A percentile compares a stretch with the other conserved stretches of the same genome.
Conservation (phyloP, 139 green algal genomes). For the Tetraselmis chui region DNA sequence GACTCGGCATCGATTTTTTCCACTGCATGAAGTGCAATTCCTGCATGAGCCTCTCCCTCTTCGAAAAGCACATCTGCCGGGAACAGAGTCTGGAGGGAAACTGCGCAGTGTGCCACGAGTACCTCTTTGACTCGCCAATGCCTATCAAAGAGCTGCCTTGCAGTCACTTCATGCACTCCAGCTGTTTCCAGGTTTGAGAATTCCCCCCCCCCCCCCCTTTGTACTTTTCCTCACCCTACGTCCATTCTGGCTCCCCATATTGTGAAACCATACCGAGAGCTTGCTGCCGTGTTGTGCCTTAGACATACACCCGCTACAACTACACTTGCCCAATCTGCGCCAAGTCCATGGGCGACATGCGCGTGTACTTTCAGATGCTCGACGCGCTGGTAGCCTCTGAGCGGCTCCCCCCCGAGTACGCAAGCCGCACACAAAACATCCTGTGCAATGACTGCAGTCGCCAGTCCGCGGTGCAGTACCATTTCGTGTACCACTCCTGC, state of each 20-base stretch:
- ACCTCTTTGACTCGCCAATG: constrained; percentile 80
- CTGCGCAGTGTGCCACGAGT: constrained; percentile 94
- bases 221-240: too few relatives aligned
- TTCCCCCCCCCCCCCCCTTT: too few relatives aligned
- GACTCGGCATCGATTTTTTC: constrained; percentile 88
- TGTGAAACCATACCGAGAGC: too few relatives aligned
- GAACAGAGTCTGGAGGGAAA: constrained; percentile 69
- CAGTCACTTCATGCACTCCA: constrained; percentile 94
- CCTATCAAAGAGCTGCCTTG: constrained; percentile 89
- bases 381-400: constrained; percentile 78
- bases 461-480: constrained; percentile 62
- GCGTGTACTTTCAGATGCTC: constrained; percentile 95
- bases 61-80: constrained; percentile 84
- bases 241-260: too few relatives aligned
- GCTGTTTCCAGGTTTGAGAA: constrained; percentile 82
- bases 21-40: constrained; percentile 98
- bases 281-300: too few relatives aligned
- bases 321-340: constrained; percentile 94
- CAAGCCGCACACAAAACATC: constrained; percentile 61
- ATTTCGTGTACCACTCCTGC: constrained; percentile 97
- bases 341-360: constrained; percentile 93
- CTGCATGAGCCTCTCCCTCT: constrained; percentile 89
- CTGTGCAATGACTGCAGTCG: constrained; percentile 89
- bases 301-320: constrained; percentile 73
- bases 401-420: constrained; percentile 64